phyloP scores from a whole-genome alignment of 345 rosid species.

The Orychophragmus violaceus region DNA sequence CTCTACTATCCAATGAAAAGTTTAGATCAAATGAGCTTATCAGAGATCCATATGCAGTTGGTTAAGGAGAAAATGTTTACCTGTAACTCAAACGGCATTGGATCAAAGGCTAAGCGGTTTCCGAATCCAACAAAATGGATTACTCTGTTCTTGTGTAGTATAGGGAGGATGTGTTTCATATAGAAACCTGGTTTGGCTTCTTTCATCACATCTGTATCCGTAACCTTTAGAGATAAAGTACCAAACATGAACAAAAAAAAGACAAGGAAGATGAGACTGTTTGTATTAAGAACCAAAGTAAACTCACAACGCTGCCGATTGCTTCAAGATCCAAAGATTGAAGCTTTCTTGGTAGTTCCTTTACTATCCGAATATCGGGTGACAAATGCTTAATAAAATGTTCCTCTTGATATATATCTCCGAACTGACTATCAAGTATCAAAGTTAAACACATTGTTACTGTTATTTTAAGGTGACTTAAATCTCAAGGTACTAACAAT shows the following conservation, averaged over 20 bases:
- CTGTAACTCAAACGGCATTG: conserved; percentile 77
- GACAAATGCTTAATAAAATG: conserved; percentile 62
- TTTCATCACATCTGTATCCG: conserved; percentile 63
- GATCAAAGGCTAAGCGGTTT: conserved; percentile 93
- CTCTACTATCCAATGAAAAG: conserved; percentile 50
- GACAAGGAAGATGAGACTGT: conserved; percentile 5
- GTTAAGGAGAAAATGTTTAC: conserved; percentile 25
- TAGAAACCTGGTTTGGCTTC: conserved; percentile 80
- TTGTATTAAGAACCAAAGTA: not conserved
- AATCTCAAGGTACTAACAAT: too few species aligned
- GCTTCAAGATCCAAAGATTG: conserved; percentile 79
- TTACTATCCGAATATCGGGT: conserved; percentile 80
- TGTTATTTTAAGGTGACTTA: too few species aligned
- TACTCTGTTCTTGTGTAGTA: conserved; percentile 56
- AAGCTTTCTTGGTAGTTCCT: conserved; percentile 66
- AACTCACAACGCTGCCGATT: conserved; percentile 81
- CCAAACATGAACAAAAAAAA: conserved; percentile 6
- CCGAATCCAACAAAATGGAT: conserved; percentile 92
- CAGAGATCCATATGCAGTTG: not conserved
- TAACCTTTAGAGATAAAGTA: conserved; percentile 43
- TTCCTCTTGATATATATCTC: conserved; percentile 87
- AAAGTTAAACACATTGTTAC: conserved; percentile 11
- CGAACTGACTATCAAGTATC: conserved; percentile 58
- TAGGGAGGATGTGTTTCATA: conserved; percentile 66
- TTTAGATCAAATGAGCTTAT: not conserved